Evolutionary conservation across 2,329 filamentous ascomycete species (phyloP).

Genomic region (Graphilbum fragrans): DNA sequence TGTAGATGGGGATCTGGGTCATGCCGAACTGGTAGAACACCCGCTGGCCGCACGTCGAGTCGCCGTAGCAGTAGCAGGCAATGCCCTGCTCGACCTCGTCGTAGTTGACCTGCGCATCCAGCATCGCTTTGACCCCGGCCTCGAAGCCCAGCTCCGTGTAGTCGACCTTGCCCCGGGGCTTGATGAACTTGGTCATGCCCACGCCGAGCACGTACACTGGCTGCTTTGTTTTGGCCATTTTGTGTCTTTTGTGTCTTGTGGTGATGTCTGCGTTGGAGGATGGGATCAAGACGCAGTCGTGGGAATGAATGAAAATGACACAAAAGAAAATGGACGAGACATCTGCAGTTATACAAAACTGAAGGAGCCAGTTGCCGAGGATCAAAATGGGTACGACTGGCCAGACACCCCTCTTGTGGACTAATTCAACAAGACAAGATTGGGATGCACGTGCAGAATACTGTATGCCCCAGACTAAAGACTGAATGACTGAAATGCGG

Average conservation of each 20-base stretch:
- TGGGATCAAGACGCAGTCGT: too few relatives aligned
- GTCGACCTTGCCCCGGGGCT: constrained; percentile 85
- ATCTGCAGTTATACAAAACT: not conserved
- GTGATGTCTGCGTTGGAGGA: too few relatives aligned
- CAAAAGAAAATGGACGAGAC: not conserved
- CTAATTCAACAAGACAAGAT: not conserved
- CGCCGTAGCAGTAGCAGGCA: constrained; percentile 97
- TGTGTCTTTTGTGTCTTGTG: too few relatives aligned
- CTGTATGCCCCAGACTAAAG: too few relatives aligned
- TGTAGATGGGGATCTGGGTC: constrained; percentile 92
- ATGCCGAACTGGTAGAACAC: constrained; percentile 99
- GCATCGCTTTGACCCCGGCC: constrained; percentile 77
- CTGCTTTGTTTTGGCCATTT: constrained; percentile 37
- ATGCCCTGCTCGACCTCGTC: constrained; percentile 91
- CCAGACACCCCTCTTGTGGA: not conserved
- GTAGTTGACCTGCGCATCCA: constrained; percentile 83
- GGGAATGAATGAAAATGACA: too few relatives aligned
- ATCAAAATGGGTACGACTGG: not conserved
- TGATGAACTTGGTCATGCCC: constrained; percentile 99
- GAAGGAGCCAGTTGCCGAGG: not conserved
- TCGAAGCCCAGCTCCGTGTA: constrained; percentile 93
- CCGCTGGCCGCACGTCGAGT: constrained; percentile 87
- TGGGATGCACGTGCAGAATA: not conserved
- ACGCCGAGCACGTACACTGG: constrained; percentile 84
- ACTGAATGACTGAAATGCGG: too few relatives aligned